Evolutionary conservation across 2,329 filamentous ascomycete genomes (phyloP), one percentile per base, ranked within the genome.

Genomic region (Trichoderma cornu-damae): DNA sequence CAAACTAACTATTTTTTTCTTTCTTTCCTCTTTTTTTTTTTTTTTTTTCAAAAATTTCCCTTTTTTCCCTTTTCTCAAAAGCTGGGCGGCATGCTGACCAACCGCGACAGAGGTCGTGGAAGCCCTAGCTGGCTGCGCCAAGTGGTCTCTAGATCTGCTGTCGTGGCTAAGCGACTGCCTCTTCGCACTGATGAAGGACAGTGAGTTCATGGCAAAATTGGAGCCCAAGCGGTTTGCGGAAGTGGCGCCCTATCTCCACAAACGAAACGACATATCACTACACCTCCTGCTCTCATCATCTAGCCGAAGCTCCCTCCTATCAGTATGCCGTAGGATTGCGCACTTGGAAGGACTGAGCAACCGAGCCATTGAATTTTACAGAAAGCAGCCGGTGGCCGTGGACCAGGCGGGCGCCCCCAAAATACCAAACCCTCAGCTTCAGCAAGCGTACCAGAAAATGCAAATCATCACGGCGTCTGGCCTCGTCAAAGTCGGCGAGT

Each of bases 101-200:
- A 24, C 9, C 26, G 56, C 65, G 2, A 69, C 49, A 84, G 89
- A 93, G 67, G 83, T 90, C 11, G 81, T 93, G 2, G 82, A 85
- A 38, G 82, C 86, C 43, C 75, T 95, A 9, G 81, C 86, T 4
- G 89, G 89, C 20, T 87, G 90, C 55, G 83, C 88, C 3, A 86
- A 82, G 66, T 96, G 92, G 92, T 83, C 83, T 0, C 77, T 91
- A 34, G 87, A 93, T 60, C 76, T 95, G 12, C 70, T 87, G 44
- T 76, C 79, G 2, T 87, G 83, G 81, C 68, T 86, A 9, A 74
- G 76, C n/a, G 82, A 86, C 63, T 76, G 76, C 16, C 72, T 87
- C 2, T 82, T 85, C 60, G 72, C 76, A 38, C 75, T 86, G 9
- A 73, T 79, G 49, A 76, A 78, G 49, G 80, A 84, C 59, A 66